phyloP scores from a whole-genome alignment of 2,329 filamentous ascomycete species.

The Fusarium pseudoanthophilum region DNA sequence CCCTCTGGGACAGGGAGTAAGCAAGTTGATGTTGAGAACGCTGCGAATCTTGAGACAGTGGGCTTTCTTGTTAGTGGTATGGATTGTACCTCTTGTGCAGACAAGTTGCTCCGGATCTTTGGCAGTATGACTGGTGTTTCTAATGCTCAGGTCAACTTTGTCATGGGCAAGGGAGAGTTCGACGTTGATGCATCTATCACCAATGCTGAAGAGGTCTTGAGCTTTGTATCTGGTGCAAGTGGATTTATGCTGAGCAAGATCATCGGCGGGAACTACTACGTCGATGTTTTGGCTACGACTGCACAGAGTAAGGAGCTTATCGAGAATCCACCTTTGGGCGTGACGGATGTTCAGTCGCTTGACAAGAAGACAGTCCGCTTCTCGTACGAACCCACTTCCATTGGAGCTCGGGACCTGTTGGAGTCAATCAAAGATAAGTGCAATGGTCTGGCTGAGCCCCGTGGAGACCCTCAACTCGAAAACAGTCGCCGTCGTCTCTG shows the following conservation, averaged over 20 bases:
- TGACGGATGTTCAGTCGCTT: constrained; percentile 26
- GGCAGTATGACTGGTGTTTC: constrained; percentile 45
- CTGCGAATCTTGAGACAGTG: neutral
- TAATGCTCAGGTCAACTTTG: constrained; percentile 51
- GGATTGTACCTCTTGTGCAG: constrained; percentile 52
- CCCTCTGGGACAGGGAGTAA: neutral
- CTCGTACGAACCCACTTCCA: constrained; percentile 48
- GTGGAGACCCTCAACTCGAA: constrained; percentile 48
- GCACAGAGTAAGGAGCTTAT: neutral
- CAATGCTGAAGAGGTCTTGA: constrained; percentile 35
- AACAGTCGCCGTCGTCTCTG: constrained; percentile 46
- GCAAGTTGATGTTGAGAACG: neutral
- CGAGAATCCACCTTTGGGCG: neutral
- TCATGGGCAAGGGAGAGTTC: constrained; percentile 52
- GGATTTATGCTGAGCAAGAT: constrained; percentile 46
- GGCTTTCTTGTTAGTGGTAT: constrained; percentile 48
- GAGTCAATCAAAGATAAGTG: constrained; percentile 17
- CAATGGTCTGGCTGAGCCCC: constrained; percentile 46
- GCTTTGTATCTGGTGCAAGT: constrained; percentile 33
- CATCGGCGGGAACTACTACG: neutral
- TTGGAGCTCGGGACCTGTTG: constrained; percentile 49
- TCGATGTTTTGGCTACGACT: neutral
- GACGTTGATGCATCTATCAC: constrained; percentile 40
- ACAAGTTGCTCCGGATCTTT: constrained; percentile 49
- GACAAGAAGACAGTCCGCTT: constrained; percentile 48